A percentile compares a stretch with the other conserved stretches of the same genome.
Conservation (phyloP, 2,329 filamentous ascomycete species). For the Alternaria longipes region DNA sequence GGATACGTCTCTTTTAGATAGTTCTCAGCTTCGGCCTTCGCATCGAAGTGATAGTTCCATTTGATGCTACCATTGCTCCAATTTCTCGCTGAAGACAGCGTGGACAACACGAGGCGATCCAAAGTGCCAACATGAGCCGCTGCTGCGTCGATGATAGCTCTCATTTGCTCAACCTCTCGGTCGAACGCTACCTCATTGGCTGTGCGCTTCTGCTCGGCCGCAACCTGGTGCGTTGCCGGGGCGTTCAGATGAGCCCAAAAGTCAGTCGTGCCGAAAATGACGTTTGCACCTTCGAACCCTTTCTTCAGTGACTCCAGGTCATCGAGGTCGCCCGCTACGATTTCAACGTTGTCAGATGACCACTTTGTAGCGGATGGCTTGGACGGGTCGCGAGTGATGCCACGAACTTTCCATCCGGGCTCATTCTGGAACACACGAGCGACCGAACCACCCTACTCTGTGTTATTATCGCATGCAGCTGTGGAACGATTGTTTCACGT, state of each 20-base stretch:
- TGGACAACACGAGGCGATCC: constrained; percentile 57
- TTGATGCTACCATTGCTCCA: constrained; percentile 45
- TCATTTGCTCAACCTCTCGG: constrained; percentile 51
- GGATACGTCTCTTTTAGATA: constrained; percentile 49
- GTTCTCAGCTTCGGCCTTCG: constrained; percentile 52
- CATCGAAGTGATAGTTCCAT: constrained; percentile 55
- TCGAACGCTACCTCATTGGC: constrained; percentile 47
- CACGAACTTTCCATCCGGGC: constrained; percentile 41
- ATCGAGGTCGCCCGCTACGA: constrained; percentile 29
- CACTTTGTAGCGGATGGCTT: constrained; percentile 47
- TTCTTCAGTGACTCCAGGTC: constrained; percentile 21
- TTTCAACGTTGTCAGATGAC: constrained; percentile 27
- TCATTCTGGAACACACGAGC: constrained; percentile 35
- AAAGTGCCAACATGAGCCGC: constrained; percentile 45
- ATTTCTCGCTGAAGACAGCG: constrained; percentile 47
- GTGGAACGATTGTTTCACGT: neutral
- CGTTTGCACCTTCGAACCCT: constrained; percentile 27
- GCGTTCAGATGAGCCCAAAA: constrained; percentile 42
- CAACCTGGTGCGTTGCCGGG: constrained; percentile 9
- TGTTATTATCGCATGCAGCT: neutral
- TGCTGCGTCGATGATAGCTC: constrained; percentile 55
- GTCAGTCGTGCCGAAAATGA: constrained; percentile 54
- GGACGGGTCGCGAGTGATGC: constrained; percentile 56
- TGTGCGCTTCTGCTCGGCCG: constrained; percentile 35
- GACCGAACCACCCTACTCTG: constrained; percentile 20